Evolutionary conservation across 2,329 filamentous ascomycete genomes (phyloP).

Genomic region (Claviceps monticola): DNA sequence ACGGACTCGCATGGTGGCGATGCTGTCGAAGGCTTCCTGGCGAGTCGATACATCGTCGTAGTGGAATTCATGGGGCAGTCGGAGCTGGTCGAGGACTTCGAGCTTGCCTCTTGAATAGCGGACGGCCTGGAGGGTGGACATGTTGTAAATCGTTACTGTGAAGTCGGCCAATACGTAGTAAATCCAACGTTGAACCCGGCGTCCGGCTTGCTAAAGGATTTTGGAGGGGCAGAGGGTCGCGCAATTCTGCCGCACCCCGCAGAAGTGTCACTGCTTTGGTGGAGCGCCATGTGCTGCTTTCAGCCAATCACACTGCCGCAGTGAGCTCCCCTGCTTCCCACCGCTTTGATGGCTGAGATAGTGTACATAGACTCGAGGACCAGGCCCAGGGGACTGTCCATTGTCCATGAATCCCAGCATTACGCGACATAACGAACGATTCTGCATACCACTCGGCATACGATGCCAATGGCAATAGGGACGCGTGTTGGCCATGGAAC

Average conservation of each 20-base stretch:
- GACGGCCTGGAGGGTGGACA: conserved; percentile 60
- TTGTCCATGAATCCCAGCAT: neutral
- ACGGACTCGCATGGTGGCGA: conserved; percentile 64
- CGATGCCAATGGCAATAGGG: conserved; percentile 16
- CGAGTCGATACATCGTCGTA: conserved; percentile 60
- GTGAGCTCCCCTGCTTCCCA: neutral
- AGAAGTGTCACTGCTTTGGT: conserved; percentile 8
- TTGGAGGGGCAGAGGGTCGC: neutral
- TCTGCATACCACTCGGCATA: conserved; percentile 5
- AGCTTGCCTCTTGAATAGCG: conserved; percentile 59
- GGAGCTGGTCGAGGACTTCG: conserved; percentile 71
- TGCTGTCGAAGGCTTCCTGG: conserved; percentile 69
- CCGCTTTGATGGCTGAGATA: neutral
- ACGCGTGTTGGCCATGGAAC: conserved; percentile 39
- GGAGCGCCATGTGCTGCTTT: neutral
- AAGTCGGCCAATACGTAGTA: too few relatives aligned
- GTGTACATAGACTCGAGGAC: neutral
- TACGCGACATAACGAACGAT: neutral
- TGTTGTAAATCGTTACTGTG: conserved; percentile 10
- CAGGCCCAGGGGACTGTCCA: neutral
- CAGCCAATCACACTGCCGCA: neutral
- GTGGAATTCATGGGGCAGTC: conserved; percentile 64
- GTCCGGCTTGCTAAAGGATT: conserved; percentile 10
- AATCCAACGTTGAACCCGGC: neutral
- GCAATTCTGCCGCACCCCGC: conserved; percentile 19